Conservation (phyloP, 2,329 filamentous ascomycete genomes). For the Torrubiellomyces zombiae region DNA sequence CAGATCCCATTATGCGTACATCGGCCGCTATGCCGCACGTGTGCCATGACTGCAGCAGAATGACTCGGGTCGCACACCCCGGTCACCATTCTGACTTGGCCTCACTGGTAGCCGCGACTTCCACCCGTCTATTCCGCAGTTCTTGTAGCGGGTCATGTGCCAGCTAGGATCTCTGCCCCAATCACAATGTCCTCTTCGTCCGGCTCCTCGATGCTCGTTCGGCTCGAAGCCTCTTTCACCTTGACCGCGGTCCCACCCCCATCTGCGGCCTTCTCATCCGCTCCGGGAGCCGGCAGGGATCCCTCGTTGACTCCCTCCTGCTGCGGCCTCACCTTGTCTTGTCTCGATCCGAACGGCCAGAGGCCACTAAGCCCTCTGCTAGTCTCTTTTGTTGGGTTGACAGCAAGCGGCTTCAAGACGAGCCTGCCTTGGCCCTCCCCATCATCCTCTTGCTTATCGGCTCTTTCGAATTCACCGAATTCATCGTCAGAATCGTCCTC, state of each 20-base stretch:
- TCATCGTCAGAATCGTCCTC: slow-evolving; percentile 38
- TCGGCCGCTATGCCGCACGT: too few relatives aligned
- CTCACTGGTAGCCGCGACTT: not conserved
- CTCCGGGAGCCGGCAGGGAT: too few relatives aligned
- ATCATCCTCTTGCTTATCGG: slow-evolving; percentile 37
- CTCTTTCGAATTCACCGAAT: slow-evolving; percentile 53
- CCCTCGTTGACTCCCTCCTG: slow-evolving; percentile 13
- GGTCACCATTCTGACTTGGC: too few relatives aligned
- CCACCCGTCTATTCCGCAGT: not conserved
- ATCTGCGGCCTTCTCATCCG: slow-evolving; percentile 4
- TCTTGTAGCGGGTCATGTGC: slow-evolving; percentile 3
- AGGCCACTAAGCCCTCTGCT: slow-evolving; percentile 31
- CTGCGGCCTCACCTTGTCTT: slow-evolving; percentile 13
- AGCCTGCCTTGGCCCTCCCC: slow-evolving; percentile 19
- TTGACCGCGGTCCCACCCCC: slow-evolving; percentile 31
- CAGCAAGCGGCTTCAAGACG: slow-evolving; percentile 37
- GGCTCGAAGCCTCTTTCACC: slow-evolving; percentile 33
- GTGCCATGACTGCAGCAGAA: not conserved
- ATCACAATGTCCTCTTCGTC: slow-evolving; percentile 35
- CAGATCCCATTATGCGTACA: not conserved
- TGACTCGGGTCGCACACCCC: too few relatives aligned
- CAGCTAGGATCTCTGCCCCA: slow-evolving; percentile 4
- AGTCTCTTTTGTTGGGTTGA: slow-evolving; percentile 30
- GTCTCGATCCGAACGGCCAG: slow-evolving; percentile 38
- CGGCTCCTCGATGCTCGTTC: slow-evolving; percentile 43